Evolutionary conservation across 345 rosid genomes (phyloP).

Genomic region (Salix caprea): DNA sequence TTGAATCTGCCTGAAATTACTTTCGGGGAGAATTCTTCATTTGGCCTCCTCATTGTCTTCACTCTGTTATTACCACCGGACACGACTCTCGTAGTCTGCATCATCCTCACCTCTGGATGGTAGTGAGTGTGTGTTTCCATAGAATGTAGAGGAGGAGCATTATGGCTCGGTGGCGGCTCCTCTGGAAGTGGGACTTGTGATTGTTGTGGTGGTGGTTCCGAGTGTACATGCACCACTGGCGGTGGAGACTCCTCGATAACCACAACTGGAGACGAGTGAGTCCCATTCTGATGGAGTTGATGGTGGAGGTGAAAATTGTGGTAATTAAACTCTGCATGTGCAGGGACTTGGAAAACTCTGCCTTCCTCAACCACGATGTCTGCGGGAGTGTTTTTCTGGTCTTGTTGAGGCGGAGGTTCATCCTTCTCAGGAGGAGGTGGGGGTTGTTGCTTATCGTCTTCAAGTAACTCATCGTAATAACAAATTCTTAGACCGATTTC

Average conservation of each 20-base stretch:
- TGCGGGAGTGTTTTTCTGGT: constrained; percentile 30
- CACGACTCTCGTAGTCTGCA: constrained; percentile 43
- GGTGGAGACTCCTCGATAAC: constrained; percentile 56
- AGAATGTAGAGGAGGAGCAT: constrained; percentile 2
- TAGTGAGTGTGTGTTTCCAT: constrained; percentile 21
- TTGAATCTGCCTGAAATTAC: constrained; percentile 42
- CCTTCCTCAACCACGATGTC: constrained; percentile 56
- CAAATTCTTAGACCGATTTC: constrained; percentile 77
- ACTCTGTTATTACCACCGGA: constrained; percentile 50
- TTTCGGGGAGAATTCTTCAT: constrained; percentile 66
- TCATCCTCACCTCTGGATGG: constrained; percentile 59
- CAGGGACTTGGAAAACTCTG: constrained; percentile 43
- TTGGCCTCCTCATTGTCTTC: constrained; percentile 44
- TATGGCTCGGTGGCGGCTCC: constrained; percentile 14
- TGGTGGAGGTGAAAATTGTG: constrained; percentile 7
- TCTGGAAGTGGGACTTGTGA: constrained; percentile 8
- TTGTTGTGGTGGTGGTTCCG: constrained; percentile 6
- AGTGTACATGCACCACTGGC: constrained; percentile 19
- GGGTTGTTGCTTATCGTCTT: constrained; percentile 38
- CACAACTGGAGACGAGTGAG: constrained; percentile 48
- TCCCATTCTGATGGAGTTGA: constrained; percentile 12
- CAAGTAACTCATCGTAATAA: constrained; percentile 60
- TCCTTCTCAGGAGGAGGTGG: constrained; percentile 24
- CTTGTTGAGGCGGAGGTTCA: constrained; percentile 24
- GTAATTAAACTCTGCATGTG: constrained; percentile 25